A percentile compares a stretch with the other conserved stretches of the same genome.
phyloP scores from a whole-genome alignment of 768 basidiomycete genomes.

The Mycena albidolilacea region DNA sequence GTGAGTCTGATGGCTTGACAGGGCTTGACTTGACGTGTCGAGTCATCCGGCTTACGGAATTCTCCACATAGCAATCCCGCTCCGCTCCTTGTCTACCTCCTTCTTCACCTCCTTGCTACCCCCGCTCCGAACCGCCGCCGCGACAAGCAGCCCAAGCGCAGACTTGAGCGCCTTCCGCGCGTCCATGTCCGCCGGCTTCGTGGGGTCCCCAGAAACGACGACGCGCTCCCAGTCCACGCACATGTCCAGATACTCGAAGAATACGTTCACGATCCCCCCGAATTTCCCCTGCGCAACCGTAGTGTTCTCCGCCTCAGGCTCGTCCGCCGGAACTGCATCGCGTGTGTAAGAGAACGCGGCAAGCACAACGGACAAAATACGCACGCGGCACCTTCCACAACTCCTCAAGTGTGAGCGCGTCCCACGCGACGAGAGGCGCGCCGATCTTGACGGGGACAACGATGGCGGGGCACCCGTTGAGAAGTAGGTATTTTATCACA shows the following conservation, averaged over 20 bases:
- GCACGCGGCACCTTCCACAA: slow-evolving; percentile 57
- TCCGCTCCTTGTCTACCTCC: slow-evolving; percentile 68
- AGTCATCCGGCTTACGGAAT: slow-evolving; percentile 57
- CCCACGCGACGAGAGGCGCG: slow-evolving; percentile 77
- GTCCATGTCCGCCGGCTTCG: slow-evolving; percentile 39
- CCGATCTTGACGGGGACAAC: slow-evolving; percentile 73
- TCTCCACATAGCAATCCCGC: slow-evolving; percentile 78
- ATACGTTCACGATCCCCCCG: slow-evolving; percentile 67
- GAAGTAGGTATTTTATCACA: slow-evolving; percentile 72
- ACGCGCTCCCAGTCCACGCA: slow-evolving; percentile 76
- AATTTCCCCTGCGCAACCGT: slow-evolving; percentile 56
- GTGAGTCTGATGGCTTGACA: neutral
- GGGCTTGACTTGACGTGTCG: too few species aligned
- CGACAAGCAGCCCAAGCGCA: slow-evolving; percentile 66
- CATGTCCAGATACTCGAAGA: slow-evolving; percentile 73
- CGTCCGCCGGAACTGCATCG: slow-evolving; percentile 29
- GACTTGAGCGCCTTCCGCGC: slow-evolving; percentile 60
- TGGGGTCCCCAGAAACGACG: slow-evolving; percentile 45
- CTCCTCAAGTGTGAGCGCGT: slow-evolving; percentile 69
- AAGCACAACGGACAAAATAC: neutral
- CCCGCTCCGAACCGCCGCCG: slow-evolving; percentile 68
- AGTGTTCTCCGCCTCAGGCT: slow-evolving; percentile 52
- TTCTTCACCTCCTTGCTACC: slow-evolving; percentile 68
- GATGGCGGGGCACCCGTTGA: slow-evolving; percentile 73
- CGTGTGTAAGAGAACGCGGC: neutral